Evolutionary conservation across 305 asterid species (phyloP).

Genomic region (Solanum hybrid): DNA sequence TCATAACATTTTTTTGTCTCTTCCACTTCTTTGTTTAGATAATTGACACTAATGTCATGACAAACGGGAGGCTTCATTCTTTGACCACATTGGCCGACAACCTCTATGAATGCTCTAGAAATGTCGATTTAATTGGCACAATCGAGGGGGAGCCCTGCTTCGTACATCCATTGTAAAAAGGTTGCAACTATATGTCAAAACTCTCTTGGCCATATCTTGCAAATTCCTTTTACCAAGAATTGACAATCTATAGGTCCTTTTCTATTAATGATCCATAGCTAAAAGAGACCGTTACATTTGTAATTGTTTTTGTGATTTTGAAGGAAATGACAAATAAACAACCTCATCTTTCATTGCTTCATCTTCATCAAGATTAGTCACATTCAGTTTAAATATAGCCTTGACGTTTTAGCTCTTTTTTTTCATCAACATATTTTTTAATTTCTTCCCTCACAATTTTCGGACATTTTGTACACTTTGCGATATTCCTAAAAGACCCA

Average conservation of each 20-base stretch:
- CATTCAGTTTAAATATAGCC: background rate
- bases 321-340: background rate
- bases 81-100: background rate
- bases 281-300: background rate
- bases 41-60: no score
- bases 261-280: no score
- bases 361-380: no score
- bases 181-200: background rate
- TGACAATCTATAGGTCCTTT: background rate
- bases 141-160: background rate
- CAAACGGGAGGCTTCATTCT: background rate
- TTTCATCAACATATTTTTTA: no score
- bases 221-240: background rate
- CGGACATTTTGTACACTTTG: background rate
- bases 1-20: no score
- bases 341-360: background rate
- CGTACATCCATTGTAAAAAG: background rate
- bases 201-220: background rate
- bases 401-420: background rate
- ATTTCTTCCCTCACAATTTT: background rate
- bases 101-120: background rate
- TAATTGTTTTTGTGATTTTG: background rate
- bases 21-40: no score
- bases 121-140: background rate
- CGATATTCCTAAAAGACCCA: background rate